Percentiles rank a stretch among this genome's conserved stretches.
phyloP scores from a whole-genome alignment of 495 filamentous ascomycete species.

The Hypoxylon perforatum region DNA sequence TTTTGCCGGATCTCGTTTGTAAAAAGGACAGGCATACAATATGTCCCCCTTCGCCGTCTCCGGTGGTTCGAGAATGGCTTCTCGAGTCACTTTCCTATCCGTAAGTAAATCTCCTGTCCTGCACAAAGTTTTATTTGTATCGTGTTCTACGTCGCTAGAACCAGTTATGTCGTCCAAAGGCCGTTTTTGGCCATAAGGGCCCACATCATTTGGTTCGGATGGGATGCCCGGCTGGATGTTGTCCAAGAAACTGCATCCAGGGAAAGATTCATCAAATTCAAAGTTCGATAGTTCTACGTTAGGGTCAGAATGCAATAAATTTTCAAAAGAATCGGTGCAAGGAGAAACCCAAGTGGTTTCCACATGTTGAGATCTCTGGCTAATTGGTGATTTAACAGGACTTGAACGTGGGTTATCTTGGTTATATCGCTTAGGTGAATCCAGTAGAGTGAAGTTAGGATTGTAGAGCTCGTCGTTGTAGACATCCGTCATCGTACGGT shows the following conservation, averaged over 20 bases:
- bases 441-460: constrained; percentile 65
- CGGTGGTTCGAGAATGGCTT: background rate
- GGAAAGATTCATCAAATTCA: no score
- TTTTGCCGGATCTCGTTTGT: constrained; percentile 29
- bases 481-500: constrained; percentile 85
- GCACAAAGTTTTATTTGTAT: background rate
- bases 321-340: no score
- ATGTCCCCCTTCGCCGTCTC: constrained; percentile 1
- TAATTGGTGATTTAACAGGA: no score
- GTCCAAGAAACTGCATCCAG: no score
- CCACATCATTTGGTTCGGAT: no score
- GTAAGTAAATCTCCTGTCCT: background rate
- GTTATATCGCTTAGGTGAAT: no score
- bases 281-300: no score
- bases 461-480: constrained; percentile 89
- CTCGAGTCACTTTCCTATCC: background rate
- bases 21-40: constrained; percentile 38
- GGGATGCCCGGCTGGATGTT: no score
- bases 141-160: background rate
- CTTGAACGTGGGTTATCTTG: no score
- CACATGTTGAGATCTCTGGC: no score
- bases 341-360: no score
- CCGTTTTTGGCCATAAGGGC: constrained; percentile 4
- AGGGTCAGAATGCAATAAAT: no score
- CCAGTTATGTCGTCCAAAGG: constrained; percentile 2